Evolutionary conservation across 352 stramenopile species (phyloP).

Genomic region (Globisporangium orthogonon): DNA sequence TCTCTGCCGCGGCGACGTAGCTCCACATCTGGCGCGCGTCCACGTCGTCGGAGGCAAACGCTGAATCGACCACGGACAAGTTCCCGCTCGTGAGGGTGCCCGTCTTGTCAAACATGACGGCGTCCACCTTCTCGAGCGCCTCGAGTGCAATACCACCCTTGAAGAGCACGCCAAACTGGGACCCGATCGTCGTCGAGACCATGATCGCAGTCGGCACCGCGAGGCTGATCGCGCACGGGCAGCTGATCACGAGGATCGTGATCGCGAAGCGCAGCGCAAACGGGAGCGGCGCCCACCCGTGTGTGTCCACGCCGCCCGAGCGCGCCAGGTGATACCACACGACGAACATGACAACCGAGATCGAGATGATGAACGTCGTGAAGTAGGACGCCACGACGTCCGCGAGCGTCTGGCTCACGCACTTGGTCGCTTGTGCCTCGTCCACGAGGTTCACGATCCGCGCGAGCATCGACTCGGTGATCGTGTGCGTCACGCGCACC

Average conservation of each 20-base stretch:
- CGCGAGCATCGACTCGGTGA: conserved; percentile 73
- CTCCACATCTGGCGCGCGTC: conserved; percentile 26
- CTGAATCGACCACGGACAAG: conserved; percentile 31
- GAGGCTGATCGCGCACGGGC: conserved; percentile 70
- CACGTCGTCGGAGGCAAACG: neutral
- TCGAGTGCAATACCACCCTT: conserved; percentile 72
- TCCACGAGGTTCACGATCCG: conserved; percentile 69
- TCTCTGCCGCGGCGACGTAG: conserved; percentile 42
- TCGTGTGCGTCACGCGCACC: conserved; percentile 63
- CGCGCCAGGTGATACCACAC: conserved; percentile 67
- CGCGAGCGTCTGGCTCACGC: conserved; percentile 53
- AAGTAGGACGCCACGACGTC: conserved; percentile 67
- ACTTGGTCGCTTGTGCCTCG: conserved; percentile 62
- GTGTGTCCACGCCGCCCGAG: conserved; percentile 28
- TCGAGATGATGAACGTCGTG: conserved; percentile 64
- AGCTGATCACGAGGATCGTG: conserved; percentile 75
- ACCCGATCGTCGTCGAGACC: conserved; percentile 74
- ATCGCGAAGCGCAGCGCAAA: conserved; percentile 78
- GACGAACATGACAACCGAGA: conserved; percentile 53
- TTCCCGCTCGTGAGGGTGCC: conserved; percentile 65
- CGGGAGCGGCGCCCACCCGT: conserved; percentile 49
- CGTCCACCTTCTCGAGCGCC: conserved; percentile 53
- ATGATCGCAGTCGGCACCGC: conserved; percentile 72
- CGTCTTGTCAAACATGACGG: conserved; percentile 82
- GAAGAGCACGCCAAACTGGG: conserved; percentile 75